Conservation (phyloP, 805 yeast genomes). For the Yarrowia sp. region DNA sequence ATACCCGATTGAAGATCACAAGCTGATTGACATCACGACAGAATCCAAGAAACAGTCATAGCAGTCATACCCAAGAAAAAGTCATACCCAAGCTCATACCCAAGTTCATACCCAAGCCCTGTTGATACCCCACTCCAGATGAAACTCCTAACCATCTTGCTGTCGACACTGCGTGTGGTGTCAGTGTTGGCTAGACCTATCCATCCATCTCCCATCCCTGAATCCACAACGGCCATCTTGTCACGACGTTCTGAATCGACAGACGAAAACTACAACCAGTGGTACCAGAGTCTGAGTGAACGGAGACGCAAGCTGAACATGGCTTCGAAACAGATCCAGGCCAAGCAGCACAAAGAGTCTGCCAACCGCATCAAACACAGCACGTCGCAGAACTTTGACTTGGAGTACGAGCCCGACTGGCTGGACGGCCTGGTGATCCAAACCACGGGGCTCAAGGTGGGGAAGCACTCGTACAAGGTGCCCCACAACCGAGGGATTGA, state of each 20-base stretch:
- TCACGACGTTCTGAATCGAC: constrained; percentile 9
- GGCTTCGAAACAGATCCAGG: constrained; percentile 68
- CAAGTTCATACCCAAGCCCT: no score
- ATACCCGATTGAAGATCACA: not conserved
- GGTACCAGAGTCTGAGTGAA: constrained; percentile 35
- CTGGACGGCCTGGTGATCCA: constrained; percentile 35
- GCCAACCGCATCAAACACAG: constrained; percentile 27
- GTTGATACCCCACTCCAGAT: not conserved
- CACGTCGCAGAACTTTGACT: constrained; percentile 31
- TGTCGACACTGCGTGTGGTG: not conserved
- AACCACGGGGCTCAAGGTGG: constrained; percentile 18
- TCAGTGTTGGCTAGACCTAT: constrained; percentile 1
- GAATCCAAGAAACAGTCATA: no score
- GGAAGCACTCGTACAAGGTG: constrained; percentile 18
- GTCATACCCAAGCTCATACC: no score
- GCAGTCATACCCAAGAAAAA: no score
- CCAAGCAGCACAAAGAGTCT: constrained; percentile 58
- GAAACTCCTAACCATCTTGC: not conserved
- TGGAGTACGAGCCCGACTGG: constrained; percentile 34
- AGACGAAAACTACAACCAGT: constrained; percentile 28
- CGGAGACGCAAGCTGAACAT: constrained; percentile 10
- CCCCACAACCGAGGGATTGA: constrained; percentile 29
- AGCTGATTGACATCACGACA: no score
- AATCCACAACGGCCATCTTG: not conserved
- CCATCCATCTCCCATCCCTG: not conserved